Percentiles rank a stretch among this genome's conserved stretches.
Conservation (phyloP, 371 early-diverging fungal species). For the Rhizomucor pusillus region DNA sequence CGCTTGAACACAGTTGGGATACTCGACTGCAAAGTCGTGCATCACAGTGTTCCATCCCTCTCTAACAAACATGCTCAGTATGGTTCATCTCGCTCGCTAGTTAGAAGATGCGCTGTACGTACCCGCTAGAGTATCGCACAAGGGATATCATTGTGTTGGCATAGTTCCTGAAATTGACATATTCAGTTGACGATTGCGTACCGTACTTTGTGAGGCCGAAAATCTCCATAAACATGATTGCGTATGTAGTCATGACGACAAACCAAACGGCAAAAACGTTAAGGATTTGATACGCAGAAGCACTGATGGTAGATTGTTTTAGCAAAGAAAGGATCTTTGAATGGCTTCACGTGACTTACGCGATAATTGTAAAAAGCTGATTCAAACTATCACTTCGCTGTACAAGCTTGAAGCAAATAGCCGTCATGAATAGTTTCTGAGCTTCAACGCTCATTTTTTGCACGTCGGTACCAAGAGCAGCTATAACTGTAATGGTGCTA, state of each 20-base stretch:
- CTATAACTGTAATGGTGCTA: slow-evolving; percentile 45
- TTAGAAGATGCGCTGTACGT: slow-evolving; percentile 10
- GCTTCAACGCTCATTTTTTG: slow-evolving; percentile 49
- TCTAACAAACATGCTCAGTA: slow-evolving; percentile 25
- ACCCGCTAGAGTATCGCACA: slow-evolving; percentile 68
- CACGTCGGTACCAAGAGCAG: slow-evolving; percentile 23
- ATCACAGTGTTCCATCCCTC: slow-evolving; percentile 76
- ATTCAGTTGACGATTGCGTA: slow-evolving; percentile 44
- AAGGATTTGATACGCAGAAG: slow-evolving; percentile 58
- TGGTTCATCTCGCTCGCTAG: not conserved
- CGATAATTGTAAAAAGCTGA: slow-evolving; percentile 67
- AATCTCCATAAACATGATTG: slow-evolving; percentile 71
- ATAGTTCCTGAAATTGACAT: slow-evolving; percentile 64
- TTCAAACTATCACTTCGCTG: slow-evolving; percentile 64
- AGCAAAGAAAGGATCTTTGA: slow-evolving; percentile 2
- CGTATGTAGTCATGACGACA: slow-evolving; percentile 62
- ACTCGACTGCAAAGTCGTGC: slow-evolving; percentile 65
- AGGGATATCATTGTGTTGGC: slow-evolving; percentile 59
- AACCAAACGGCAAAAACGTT: slow-evolving; percentile 70
- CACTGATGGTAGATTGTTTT: slow-evolving; percentile 18
- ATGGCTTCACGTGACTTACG: slow-evolving; percentile 31
- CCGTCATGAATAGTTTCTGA: slow-evolving; percentile 64
- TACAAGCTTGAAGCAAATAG: slow-evolving; percentile 63
- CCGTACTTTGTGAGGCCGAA: slow-evolving; percentile 71
- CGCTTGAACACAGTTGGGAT: slow-evolving; percentile 59